Percentiles rank a stretch among this genome's conserved stretches.
Conservation (phyloP, 305 asterid genomes). For the Solanum chacoense region DNA sequence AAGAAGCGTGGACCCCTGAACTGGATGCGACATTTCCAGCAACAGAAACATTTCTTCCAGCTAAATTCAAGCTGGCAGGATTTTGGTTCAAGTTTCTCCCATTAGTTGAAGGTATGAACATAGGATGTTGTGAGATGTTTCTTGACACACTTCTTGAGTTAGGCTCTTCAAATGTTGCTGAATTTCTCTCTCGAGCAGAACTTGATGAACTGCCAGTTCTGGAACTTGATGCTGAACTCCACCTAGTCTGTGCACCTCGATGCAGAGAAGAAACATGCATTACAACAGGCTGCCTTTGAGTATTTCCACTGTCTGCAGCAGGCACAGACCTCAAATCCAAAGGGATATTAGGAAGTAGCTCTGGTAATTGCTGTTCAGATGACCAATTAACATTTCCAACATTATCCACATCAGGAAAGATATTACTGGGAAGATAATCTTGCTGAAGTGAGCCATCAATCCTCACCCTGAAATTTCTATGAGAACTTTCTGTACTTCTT, state of each 20-base stretch:
- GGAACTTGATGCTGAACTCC: slow-evolving; percentile 50
- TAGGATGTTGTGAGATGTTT: slow-evolving; percentile 65
- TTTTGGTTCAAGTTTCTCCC: slow-evolving; percentile 41
- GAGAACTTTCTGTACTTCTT: slow-evolving; percentile 30
- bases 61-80: slow-evolving; percentile 38
- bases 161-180: slow-evolving; percentile 26
- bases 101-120: slow-evolving; percentile 45
- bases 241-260: slow-evolving; percentile 36
- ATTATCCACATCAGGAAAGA: slow-evolving; percentile 22
- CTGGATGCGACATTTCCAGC: slow-evolving; percentile 40
- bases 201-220: slow-evolving; percentile 31
- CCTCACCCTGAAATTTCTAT: slow-evolving; percentile 52
- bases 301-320: slow-evolving; percentile 22
- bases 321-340: slow-evolving; percentile 38
- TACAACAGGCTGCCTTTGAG: slow-evolving; percentile 26
- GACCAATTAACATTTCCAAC: slow-evolving; percentile 27
- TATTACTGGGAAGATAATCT: slow-evolving; percentile 21
- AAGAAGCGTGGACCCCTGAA: slow-evolving; percentile 31
- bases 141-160: slow-evolving; percentile 34
- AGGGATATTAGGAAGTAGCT: slow-evolving; percentile 27
- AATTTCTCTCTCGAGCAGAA: slow-evolving; percentile 23
- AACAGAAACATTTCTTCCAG: background rate
- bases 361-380: slow-evolving; percentile 31
- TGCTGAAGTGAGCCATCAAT: slow-evolving; percentile 41
- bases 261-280: slow-evolving; percentile 29